phyloP scores from a whole-genome alignment of 352 stramenopile genomes.

The Globisporangium middletonii region DNA sequence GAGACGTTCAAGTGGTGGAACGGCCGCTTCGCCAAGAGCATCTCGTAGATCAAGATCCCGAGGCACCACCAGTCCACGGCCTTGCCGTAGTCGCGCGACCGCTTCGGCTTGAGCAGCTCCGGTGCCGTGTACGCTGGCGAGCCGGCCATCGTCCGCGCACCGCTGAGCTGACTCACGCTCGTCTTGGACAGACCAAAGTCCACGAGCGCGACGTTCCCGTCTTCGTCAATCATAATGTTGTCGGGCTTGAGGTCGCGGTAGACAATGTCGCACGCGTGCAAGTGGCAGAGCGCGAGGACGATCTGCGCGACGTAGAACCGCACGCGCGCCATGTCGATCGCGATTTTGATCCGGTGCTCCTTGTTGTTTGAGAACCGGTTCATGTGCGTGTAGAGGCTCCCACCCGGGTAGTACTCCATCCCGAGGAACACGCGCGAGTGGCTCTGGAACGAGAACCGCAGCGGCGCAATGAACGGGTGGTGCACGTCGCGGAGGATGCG shows the following conservation, averaged over 20 bases:
- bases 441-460: slow-evolving; percentile 86
- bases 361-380: slow-evolving; percentile 90
- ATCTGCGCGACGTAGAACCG: slow-evolving; percentile 93
- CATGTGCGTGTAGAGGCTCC: slow-evolving; percentile 89
- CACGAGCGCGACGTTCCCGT: slow-evolving; percentile 92
- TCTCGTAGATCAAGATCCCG: slow-evolving; percentile 90
- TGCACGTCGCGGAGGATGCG: slow-evolving; percentile 87
- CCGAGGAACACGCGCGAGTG: slow-evolving; percentile 73
- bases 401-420: slow-evolving; percentile 84
- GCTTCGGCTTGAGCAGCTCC: slow-evolving; percentile 79
- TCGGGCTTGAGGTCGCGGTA: slow-evolving; percentile 95
- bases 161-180: slow-evolving; percentile 80
- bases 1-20: slow-evolving; percentile 91
- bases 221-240: slow-evolving; percentile 93
- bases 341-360: slow-evolving; percentile 84
- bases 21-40: slow-evolving; percentile 87
- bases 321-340: slow-evolving; percentile 68
- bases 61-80: slow-evolving; percentile 86
- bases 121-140: slow-evolving; percentile 80
- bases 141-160: slow-evolving; percentile 79
- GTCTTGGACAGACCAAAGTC: slow-evolving; percentile 94
- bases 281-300: slow-evolving; percentile 82
- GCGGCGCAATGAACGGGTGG: slow-evolving; percentile 90
- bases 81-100: slow-evolving; percentile 82
- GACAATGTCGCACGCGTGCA: slow-evolving; percentile 93